phyloP scores from a whole-genome alignment of 495 filamentous ascomycete genomes.

The Darksidea phi region DNA sequence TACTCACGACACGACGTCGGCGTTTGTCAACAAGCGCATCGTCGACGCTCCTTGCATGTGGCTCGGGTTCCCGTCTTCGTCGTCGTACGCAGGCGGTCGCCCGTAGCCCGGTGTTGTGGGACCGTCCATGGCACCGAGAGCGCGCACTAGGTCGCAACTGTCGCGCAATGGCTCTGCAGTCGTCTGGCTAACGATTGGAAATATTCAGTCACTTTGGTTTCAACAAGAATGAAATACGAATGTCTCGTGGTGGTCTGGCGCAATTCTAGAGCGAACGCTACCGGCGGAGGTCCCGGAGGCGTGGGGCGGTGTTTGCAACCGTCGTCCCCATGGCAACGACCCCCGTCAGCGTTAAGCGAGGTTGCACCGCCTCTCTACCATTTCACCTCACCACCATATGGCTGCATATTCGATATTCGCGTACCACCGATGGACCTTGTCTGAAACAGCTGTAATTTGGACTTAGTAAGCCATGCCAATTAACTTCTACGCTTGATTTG shows the following conservation, averaged over 20 bases:
- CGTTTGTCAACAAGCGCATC: constrained; percentile 62
- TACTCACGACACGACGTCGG: constrained; percentile 52
- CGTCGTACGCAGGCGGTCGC: constrained; percentile 44
- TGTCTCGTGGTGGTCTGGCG: neutral
- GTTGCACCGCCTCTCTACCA: too few relatives aligned
- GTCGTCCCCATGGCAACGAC: neutral
- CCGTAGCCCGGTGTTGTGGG: constrained; percentile 41
- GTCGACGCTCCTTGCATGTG: constrained; percentile 51
- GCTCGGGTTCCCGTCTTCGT: constrained; percentile 34
- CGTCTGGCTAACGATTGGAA: neutral
- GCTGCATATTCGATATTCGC: too few relatives aligned
- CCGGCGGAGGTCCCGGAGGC: neutral
- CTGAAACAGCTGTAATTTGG: too few relatives aligned
- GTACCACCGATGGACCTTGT: too few relatives aligned
- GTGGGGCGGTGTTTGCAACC: neutral
- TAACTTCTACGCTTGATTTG: too few relatives aligned
- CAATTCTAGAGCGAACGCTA: neutral
- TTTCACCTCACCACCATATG: too few relatives aligned
- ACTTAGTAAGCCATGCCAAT: too few relatives aligned
- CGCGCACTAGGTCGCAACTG: neutral
- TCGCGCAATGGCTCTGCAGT: neutral
- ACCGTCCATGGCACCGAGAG: constrained; percentile 16
- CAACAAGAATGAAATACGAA: neutral
- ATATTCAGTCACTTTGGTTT: too few relatives aligned
- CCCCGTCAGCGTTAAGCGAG: too few relatives aligned